Base-by-base conservation (phyloP, 805 yeast genomes). In the Lipomyces lipofer region DNA sequence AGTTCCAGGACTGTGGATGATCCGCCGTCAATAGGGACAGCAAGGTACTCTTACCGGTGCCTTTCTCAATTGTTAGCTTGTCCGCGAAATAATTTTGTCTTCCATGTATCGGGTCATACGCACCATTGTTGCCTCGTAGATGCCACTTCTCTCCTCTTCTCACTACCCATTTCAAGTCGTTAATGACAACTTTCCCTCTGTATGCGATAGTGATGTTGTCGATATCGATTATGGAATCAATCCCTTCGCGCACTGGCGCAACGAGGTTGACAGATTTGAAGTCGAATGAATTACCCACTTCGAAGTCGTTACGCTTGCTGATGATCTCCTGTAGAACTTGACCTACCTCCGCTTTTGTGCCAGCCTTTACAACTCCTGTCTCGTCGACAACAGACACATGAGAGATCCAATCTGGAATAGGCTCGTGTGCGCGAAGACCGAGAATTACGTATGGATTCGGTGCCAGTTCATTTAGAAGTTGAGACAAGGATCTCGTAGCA, bases 1-100 rank as follows among this genome's bases (percentile, higher is more conserved):
- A 77, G 62, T 82, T 84, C 98, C 98, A 92, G 1, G 97, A 84
- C 70, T 92, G 97, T 1, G 99, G 99, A 67, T 92, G 99, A 64
- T 92, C 99, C 3, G 96, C 90, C 0, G 96, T 90, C 27, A 92
- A 75, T 43, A 94, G 69, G 1, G 97, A 82, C 13, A 94, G 70
- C 22, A 92, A 71, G 0, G 99, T 94, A 1, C 97, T 87, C 68
- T 92, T 92, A 0, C 99, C 99, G 0, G 95, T 45, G 5, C 60
- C 60, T 56, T 15, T 4, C 1, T n/a, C n/a, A n/a, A n/a, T n/a
- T n/a, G n/a, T n/a, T n/a, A n/a, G n/a, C n/a, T n/a, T n/a, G n/a
- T n/a, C n/a, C n/a, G n/a, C n/a, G n/a, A n/a, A n/a, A n/a, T n/a
- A n/a, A n/a, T n/a, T n/a, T n/a, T n/a, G n/a, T n/a, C n/a, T n/a